A percentile compares a stretch with the other conserved stretches of the same genome.
Evolutionary conservation across 2,329 filamentous ascomycete genomes (phyloP).

Genomic region (Thielaviopsis musarum): DNA sequence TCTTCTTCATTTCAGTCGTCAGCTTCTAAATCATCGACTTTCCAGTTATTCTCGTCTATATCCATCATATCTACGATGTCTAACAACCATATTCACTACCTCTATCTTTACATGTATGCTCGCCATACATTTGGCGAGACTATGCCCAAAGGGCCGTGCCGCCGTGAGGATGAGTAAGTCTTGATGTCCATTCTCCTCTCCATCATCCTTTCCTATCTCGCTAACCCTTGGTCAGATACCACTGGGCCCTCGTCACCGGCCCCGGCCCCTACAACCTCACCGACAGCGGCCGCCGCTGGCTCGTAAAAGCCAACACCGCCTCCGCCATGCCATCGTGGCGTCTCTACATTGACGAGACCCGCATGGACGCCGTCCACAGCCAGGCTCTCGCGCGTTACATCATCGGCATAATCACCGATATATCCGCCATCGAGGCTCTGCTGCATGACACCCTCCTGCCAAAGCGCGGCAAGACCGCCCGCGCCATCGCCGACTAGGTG

Average conservation of each 20-base stretch:
- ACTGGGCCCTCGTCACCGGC: slow-evolving; percentile 1
- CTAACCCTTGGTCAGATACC: neutral
- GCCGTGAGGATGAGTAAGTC: neutral
- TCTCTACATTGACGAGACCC: slow-evolving; percentile 1
- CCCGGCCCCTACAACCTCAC: neutral
- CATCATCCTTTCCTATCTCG: neutral
- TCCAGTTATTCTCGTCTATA: neutral
- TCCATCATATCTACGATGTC: neutral
- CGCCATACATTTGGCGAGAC: neutral
- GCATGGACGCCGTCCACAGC: slow-evolving; percentile 3
- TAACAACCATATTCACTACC: neutral
- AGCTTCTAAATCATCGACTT: neutral
- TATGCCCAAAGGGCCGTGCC: neutral
- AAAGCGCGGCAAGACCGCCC: neutral
- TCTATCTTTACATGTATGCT: slow-evolving; percentile 3
- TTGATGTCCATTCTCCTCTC: neutral
- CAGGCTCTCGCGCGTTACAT: neutral
- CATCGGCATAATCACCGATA: neutral
- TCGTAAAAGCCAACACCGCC: neutral
- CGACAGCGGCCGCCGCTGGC: neutral
- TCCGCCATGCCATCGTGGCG: neutral
- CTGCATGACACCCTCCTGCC: neutral
- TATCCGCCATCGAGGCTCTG: neutral
- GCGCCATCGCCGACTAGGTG: slow-evolving; percentile 3
- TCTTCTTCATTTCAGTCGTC: neutral